phyloP scores from a whole-genome alignment of 805 yeast genomes.

The Metschnikowia drakensbergensis region DNA sequence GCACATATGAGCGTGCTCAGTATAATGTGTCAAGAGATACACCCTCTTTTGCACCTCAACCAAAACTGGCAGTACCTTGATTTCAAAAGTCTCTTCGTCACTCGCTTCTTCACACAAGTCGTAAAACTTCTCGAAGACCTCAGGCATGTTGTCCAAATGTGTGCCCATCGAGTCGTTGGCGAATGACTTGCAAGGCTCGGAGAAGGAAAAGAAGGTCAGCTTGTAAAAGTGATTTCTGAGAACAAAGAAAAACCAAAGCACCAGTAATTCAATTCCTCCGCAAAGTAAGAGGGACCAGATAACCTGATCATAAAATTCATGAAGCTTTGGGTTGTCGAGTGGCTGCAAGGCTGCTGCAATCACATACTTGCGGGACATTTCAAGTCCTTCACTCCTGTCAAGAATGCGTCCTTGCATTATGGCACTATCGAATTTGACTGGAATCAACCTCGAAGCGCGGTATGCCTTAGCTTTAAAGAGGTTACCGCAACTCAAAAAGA shows the following conservation, averaged over 20 bases:
- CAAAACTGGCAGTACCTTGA: constrained; percentile 5
- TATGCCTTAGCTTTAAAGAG: constrained; percentile 7
- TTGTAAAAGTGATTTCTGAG: constrained; percentile 8
- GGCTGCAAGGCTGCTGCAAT: constrained; percentile 15
- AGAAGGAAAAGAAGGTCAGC: constrained; percentile 5
- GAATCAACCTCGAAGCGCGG: background rate
- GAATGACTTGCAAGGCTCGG: constrained; percentile 2
- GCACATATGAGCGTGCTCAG: background rate
- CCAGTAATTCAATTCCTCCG: constrained; percentile 11
- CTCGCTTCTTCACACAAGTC: constrained; percentile 2
- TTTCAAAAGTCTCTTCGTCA: background rate
- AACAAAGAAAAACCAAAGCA: constrained; percentile 8
- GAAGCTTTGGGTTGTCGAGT: constrained; percentile 11
- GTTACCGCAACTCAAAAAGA: constrained; percentile 14
- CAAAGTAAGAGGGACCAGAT: constrained; percentile 16
- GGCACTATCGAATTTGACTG: background rate
- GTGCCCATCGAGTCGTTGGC: constrained; percentile 2
- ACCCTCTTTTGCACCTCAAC: constrained; percentile 3
- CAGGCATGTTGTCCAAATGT: constrained; percentile 1
- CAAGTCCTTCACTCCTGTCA: constrained; percentile 6
- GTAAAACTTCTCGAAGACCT: constrained; percentile 4
- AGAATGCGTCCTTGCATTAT: background rate
- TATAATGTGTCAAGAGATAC: background rate
- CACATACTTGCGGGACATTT: constrained; percentile 13
- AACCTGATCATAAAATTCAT: constrained; percentile 13